Evolutionary conservation across 169 alveolate species (phyloP).

Genomic region (Plasmodium cynomolgi): DNA sequence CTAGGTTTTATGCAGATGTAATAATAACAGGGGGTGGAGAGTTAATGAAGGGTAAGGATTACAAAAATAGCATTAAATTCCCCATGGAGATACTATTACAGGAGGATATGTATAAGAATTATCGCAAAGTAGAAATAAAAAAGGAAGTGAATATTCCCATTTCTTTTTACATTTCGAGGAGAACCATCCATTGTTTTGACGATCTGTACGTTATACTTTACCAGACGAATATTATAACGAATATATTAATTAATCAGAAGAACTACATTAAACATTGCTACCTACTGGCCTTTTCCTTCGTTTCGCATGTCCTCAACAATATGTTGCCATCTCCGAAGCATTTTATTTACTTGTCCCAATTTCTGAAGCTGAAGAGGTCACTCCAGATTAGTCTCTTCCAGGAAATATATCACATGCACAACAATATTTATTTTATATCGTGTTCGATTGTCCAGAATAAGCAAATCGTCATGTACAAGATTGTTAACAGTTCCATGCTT

Average conservation of each 20-base stretch:
- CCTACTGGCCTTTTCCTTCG: slow-evolving; percentile 49
- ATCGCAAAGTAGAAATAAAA: slow-evolving; percentile 44
- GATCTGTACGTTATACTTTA: slow-evolving; percentile 62
- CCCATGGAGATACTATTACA: slow-evolving; percentile 46
- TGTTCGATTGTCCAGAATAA: slow-evolving; percentile 67
- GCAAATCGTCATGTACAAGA: slow-evolving; percentile 70
- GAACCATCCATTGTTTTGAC: slow-evolving; percentile 6
- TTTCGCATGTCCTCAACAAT: slow-evolving; percentile 46
- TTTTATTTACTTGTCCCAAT: slow-evolving; percentile 50
- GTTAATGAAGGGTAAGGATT: slow-evolving; percentile 18
- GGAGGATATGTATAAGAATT: slow-evolving; percentile 41
- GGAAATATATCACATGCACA: slow-evolving; percentile 42
- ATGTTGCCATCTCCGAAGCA: slow-evolving; percentile 59
- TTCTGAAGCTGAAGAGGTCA: slow-evolving; percentile 10
- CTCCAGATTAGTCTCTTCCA: slow-evolving; percentile 44
- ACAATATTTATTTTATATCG: slow-evolving; percentile 63
- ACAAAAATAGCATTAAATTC: slow-evolving; percentile 50
- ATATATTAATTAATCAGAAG: slow-evolving; percentile 72
- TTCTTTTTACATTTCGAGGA: slow-evolving; percentile 54
- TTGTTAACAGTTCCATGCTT: slow-evolving; percentile 41
- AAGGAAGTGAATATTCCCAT: slow-evolving; percentile 71
- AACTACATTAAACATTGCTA: slow-evolving; percentile 69
- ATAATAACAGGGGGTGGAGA: slow-evolving; percentile 15
- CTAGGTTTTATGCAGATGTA: slow-evolving; percentile 17
- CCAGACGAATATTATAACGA: slow-evolving; percentile 64